Evolutionary conservation across 2,329 filamentous ascomycete species (phyloP).

Genomic region (Bipolaris bicolor): DNA sequence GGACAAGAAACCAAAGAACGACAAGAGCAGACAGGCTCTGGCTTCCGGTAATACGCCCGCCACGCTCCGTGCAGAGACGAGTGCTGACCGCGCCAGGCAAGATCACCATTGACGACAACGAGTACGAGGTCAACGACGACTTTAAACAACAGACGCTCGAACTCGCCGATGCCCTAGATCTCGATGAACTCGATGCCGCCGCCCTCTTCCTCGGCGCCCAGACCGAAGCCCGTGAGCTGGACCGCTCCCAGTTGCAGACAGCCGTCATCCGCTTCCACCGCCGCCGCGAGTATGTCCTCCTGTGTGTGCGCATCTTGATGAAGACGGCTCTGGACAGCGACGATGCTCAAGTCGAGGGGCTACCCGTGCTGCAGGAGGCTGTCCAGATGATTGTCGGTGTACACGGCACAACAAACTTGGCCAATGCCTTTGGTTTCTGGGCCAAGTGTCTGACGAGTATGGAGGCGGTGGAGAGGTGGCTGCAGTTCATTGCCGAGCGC

Average conservation of each 20-base stretch:
- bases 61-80: background rate
- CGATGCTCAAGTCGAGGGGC: constrained; percentile 31
- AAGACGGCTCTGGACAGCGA: constrained; percentile 64
- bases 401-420: constrained; percentile 58
- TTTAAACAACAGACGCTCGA: constrained; percentile 84
- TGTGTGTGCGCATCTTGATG: constrained; percentile 81
- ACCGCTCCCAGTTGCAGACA: constrained; percentile 75
- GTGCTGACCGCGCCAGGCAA: constrained; percentile 64
- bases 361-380: constrained; percentile 34
- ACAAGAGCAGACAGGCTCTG: constrained; percentile 74
- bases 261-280: constrained; percentile 89
- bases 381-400: constrained; percentile 58
- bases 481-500: constrained; percentile 77
- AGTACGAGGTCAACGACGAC: constrained; percentile 82
- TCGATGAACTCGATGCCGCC: constrained; percentile 88
- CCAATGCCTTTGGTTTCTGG: constrained; percentile 68
- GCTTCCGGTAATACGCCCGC: constrained; percentile 26
- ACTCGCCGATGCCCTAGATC: constrained; percentile 83
- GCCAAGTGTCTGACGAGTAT: constrained; percentile 78
- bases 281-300: constrained; percentile 79
- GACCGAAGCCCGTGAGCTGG: constrained; percentile 70
- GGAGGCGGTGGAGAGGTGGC: constrained; percentile 75
- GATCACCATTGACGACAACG: constrained; percentile 71
- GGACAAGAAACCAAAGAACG: constrained; percentile 75
- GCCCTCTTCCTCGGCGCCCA: constrained; percentile 76